A percentile compares a stretch with the other conserved stretches of the same genome.
Conservation (phyloP, 495 filamentous ascomycete genomes). For the Podospora conica region DNA sequence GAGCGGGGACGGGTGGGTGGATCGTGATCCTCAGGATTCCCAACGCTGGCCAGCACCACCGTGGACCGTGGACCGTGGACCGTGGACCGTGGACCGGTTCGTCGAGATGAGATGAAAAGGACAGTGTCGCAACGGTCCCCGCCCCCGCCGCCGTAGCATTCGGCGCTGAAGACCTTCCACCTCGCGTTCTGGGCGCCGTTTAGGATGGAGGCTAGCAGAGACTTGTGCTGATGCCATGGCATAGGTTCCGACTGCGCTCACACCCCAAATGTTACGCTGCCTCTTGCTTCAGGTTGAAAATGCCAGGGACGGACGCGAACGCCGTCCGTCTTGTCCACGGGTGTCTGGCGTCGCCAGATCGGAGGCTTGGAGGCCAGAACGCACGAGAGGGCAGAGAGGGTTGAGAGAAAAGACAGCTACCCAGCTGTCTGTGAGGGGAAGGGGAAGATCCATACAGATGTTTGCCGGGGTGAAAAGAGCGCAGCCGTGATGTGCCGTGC, state of each 20-base stretch:
- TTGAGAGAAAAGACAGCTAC: neutral
- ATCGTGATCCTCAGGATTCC: constrained; percentile 15
- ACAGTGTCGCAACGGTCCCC: constrained; percentile 9
- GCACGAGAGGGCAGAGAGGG: neutral
- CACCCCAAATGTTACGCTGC: neutral
- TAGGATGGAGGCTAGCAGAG: neutral
- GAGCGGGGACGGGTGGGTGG: constrained; percentile 8
- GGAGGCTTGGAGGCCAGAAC: neutral
- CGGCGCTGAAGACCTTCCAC: neutral
- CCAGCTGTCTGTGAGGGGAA: neutral
- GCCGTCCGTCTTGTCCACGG: neutral
- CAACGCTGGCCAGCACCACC: constrained; percentile 6
- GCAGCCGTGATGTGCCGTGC: neutral
- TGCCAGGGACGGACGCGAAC: neutral
- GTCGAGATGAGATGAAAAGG: constrained; percentile 15
- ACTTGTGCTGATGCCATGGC: neutral
- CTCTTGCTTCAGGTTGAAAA: neutral
- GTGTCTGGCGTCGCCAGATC: neutral
- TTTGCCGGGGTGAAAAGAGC: neutral
- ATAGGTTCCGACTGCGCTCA: neutral
- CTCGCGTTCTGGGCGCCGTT: neutral
- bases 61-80: no score
- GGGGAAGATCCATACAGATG: neutral
- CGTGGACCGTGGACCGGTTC: constrained; percentile 5
- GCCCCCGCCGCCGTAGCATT: neutral